Percentiles rank a stretch among this genome's conserved stretches.
Evolutionary conservation across 805 yeast species (phyloP).

Genomic region (Alloascoidea africana): DNA sequence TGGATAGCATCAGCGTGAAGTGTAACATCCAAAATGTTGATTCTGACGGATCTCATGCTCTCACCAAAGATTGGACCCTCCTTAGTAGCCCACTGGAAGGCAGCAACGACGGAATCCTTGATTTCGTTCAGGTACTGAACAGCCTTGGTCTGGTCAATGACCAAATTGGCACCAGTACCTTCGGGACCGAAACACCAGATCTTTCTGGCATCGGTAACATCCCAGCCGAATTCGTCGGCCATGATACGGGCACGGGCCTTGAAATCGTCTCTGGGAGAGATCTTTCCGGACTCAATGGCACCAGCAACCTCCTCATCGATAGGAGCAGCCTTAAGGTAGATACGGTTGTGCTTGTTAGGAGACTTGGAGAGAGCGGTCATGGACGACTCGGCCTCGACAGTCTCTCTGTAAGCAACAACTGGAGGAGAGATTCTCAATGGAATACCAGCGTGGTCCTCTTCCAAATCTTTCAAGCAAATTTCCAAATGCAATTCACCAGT

Average conservation of each 20-base stretch:
- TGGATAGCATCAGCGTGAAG: slow-evolving; percentile 91
- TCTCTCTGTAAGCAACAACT: slow-evolving; percentile 85
- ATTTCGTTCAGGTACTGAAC: slow-evolving; percentile 84
- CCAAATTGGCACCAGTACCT: slow-evolving; percentile 85
- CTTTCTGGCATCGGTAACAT: slow-evolving; percentile 88
- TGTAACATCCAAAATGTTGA: slow-evolving; percentile 84
- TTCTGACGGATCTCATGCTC: slow-evolving; percentile 71
- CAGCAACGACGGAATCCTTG: slow-evolving; percentile 87
- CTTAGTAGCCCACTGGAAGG: slow-evolving; percentile 92
- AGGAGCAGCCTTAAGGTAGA: slow-evolving; percentile 81
- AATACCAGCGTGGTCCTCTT: slow-evolving; percentile 85
- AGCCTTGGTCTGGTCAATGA: slow-evolving; percentile 88
- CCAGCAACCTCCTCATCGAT: slow-evolving; percentile 62
- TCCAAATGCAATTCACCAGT: slow-evolving; percentile 91
- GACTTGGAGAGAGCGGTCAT: slow-evolving; percentile 79
- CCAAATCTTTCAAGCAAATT: slow-evolving; percentile 73
- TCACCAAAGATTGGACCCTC: slow-evolving; percentile 90
- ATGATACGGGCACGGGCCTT: slow-evolving; percentile 82
- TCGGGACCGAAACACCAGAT: slow-evolving; percentile 96
- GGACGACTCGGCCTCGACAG: slow-evolving; percentile 71
- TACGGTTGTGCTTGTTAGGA: slow-evolving; percentile 92
- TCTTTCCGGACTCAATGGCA: slow-evolving; percentile 71
- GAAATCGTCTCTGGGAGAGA: slow-evolving; percentile 79
- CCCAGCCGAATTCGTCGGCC: slow-evolving; percentile 90
- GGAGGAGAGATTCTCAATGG: slow-evolving; percentile 87